Percentiles rank a stretch among this genome's conserved stretches.
Evolutionary conservation across 768 basidiomycete genomes (phyloP).

Genomic region (Phlebiopsis gigantea): DNA sequence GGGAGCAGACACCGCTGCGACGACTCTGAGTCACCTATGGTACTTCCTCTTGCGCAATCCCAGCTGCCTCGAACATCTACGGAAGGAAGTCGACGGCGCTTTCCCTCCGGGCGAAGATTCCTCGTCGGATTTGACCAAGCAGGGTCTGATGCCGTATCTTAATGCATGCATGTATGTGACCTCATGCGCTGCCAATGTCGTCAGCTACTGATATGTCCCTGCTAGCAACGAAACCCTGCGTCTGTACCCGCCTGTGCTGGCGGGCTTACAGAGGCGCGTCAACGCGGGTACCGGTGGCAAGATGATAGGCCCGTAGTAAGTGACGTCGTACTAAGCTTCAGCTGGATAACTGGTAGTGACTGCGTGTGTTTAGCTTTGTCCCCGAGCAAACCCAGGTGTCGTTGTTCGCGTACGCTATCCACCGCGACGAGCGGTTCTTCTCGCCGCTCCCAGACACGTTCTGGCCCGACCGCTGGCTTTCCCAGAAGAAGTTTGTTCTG

Average conservation of each 20-base stretch:
- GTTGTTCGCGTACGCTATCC: slow-evolving; percentile 13
- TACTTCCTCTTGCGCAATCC: slow-evolving; percentile 12
- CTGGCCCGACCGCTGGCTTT: slow-evolving; percentile 22
- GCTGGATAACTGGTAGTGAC: not conserved
- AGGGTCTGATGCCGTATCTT: not conserved
- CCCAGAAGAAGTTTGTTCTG: slow-evolving; percentile 1
- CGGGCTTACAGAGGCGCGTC: slow-evolving; percentile 14
- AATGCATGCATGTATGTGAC: slow-evolving; percentile 18
- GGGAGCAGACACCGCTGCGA: slow-evolving; percentile 15
- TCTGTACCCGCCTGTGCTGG: slow-evolving; percentile 20
- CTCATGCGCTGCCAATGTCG: not conserved
- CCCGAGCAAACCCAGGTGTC: slow-evolving; percentile 17
- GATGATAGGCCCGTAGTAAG: slow-evolving; percentile 17
- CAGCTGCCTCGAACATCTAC: slow-evolving; percentile 22
- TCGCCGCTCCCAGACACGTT: slow-evolving; percentile 17
- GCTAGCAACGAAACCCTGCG: slow-evolving; percentile 19
- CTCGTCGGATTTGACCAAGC: not conserved
- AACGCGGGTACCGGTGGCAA: slow-evolving; percentile 12
- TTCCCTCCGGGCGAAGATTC: slow-evolving; percentile 31
- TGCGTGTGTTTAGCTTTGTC: slow-evolving; percentile 1
- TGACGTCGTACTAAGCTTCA: not conserved
- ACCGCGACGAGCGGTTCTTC: slow-evolving; percentile 19
- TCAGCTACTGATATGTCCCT: not conserved
- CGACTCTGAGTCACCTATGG: slow-evolving; percentile 5
- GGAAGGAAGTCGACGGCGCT: slow-evolving; percentile 34